phyloP scores from a whole-genome alignment of 306 rosid genomes.

The Fragaria iinumae region DNA sequence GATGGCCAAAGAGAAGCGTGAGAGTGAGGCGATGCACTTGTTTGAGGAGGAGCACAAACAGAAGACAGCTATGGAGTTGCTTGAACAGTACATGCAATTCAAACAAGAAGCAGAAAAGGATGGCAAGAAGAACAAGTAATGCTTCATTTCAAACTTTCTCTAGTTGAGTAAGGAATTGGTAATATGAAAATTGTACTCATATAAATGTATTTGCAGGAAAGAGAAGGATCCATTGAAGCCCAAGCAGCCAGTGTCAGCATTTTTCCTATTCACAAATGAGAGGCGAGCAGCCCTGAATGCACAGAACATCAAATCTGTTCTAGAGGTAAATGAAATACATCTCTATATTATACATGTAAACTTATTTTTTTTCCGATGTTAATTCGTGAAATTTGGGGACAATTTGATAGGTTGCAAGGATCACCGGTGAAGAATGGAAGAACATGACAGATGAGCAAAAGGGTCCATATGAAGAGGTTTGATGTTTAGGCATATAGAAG shows the following conservation, averaged over 20 bases:
- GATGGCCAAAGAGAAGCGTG: slow-evolving; percentile 68
- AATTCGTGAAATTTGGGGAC: not conserved
- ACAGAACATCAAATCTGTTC: slow-evolving; percentile 46
- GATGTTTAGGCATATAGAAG: not conserved
- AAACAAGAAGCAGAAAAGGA: slow-evolving; percentile 67
- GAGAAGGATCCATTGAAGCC: slow-evolving; percentile 94
- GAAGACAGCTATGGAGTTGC: slow-evolving; percentile 86
- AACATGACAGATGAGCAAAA: slow-evolving; percentile 61
- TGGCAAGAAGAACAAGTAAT: slow-evolving; percentile 58
- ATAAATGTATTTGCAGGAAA: slow-evolving; percentile 44
- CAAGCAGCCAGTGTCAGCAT: slow-evolving; percentile 84
- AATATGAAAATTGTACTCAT: not conserved
- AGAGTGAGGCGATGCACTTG: slow-evolving; percentile 83
- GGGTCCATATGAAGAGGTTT: slow-evolving; percentile 81
- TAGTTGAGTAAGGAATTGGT: not conserved
- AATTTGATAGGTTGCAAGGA: slow-evolving; percentile 54
- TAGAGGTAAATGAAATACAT: slow-evolving; percentile 43
- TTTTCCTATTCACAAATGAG: slow-evolving; percentile 68
- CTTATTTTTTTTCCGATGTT: not conserved
- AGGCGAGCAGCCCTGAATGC: slow-evolving; percentile 62
- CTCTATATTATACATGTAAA: not conserved
- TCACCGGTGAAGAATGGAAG: slow-evolving; percentile 87
- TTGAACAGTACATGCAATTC: slow-evolving; percentile 83
- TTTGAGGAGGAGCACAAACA: slow-evolving; percentile 85
- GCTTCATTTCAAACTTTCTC: not conserved